Base-by-base conservation (phyloP, 495 filamentous ascomycete species). In the Trichoderma gamsii region DNA sequence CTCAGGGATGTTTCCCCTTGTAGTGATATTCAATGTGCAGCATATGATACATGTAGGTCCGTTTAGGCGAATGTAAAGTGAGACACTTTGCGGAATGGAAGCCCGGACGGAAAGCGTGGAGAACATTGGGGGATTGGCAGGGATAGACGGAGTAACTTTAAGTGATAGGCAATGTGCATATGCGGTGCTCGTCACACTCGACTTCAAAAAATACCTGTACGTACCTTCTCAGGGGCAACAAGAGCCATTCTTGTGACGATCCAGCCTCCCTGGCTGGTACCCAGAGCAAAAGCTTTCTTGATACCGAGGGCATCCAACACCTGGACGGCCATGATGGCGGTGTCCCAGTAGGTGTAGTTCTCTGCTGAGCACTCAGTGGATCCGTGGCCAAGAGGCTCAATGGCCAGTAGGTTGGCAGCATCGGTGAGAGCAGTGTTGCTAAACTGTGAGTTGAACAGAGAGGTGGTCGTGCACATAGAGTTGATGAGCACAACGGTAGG, bases 221-320 rank as follows among this genome's bases (percentile, higher is more conserved):
- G 27, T 72, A 85, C 82, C 79, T 74, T 85, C n/a, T 88, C 83
- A 0, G 87, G 87, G 8, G 80, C 80, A 56, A 88, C 69, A 41
- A 89, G 65, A 0, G 85, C 86, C 86, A 89, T 89, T 49, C 83
- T 73, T 6, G 79, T 77, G 0, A 81, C 82, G 13, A 89, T 82
- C 84, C 84, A 89, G 0, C 85, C 86, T 1, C 88, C 87, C 71
- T 89, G 87, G 69, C 83, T 86, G 0, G 85, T 87, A 5, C 88
- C 87, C 9, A 89, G 71, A 0, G 80, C 80, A 68, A 86, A 88
- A 11, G 82, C 84, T 72, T 84, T 83, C 25, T 81, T 70, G 64
- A 89, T 79, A 0, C 80, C 76, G n/a, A 90, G 71, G 6, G 75
- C 77, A 21, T 86, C 80, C 77, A 80, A 67, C 0, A 77, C 77